Conservation (phyloP, 2,329 filamentous ascomycete species). For the Botrytis hyacinthi region DNA sequence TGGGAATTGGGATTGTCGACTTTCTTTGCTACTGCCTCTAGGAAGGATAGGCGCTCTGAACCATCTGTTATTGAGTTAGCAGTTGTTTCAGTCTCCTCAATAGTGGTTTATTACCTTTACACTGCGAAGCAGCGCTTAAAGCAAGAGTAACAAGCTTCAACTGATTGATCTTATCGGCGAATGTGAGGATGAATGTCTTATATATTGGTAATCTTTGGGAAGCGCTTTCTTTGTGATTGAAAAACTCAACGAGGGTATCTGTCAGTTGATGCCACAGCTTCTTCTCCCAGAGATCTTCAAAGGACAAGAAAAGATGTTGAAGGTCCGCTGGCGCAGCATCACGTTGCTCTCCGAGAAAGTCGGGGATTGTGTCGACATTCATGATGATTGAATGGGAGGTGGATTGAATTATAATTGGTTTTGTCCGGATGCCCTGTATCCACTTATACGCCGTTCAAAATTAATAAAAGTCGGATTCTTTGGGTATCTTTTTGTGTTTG, state of each 20-base stretch:
- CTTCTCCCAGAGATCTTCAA: slow-evolving; percentile 96
- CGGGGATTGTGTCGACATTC: slow-evolving; percentile 83
- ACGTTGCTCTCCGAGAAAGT: slow-evolving; percentile 88
- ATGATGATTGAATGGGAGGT: slow-evolving; percentile 48
- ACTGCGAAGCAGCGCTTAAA: slow-evolving; percentile 81
- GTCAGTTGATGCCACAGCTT: slow-evolving; percentile 99
- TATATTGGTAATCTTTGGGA: slow-evolving; percentile 86
- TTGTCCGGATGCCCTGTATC: neutral
- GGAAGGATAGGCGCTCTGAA: slow-evolving; percentile 79
- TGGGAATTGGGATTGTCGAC: slow-evolving; percentile 91
- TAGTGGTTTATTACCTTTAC: slow-evolving; percentile 56
- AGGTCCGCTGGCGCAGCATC: slow-evolving; percentile 84
- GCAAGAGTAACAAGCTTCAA: slow-evolving; percentile 92
- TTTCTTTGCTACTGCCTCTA: slow-evolving; percentile 78
- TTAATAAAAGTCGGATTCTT: neutral
- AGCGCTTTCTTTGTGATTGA: slow-evolving; percentile 76
- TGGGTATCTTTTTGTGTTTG: slow-evolving; percentile 18
- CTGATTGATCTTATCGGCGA: slow-evolving; percentile 98
- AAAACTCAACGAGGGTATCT: slow-evolving; percentile 82
- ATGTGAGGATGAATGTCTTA: slow-evolving; percentile 91
- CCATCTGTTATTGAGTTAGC: slow-evolving; percentile 59
- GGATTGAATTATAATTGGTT: neutral
- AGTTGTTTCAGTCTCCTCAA: neutral
- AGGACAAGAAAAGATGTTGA: slow-evolving; percentile 82
- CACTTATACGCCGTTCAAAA: neutral